Evolutionary conservation across 805 yeast species (phyloP).

Genomic region (Schwanniomyces sp.): DNA sequence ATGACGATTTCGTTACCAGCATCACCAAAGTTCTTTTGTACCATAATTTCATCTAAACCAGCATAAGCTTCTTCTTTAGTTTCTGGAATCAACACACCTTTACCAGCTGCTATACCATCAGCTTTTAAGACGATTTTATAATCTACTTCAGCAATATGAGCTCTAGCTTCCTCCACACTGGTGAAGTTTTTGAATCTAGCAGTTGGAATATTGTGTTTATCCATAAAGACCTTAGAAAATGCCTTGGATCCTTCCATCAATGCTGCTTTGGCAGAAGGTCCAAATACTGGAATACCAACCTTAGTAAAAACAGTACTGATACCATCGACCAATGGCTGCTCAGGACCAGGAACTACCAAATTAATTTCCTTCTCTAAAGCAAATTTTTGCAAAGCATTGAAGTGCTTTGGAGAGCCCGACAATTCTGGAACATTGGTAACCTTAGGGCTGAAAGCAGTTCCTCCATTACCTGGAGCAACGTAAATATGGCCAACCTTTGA

Average conservation of each 20-base stretch:
- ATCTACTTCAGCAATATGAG: conserved; percentile 62
- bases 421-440: conserved; percentile 67
- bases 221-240: conserved; percentile 92
- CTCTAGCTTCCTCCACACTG: conserved; percentile 69
- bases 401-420: conserved; percentile 65
- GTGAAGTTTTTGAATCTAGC: conserved; percentile 86
- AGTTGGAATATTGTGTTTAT: conserved; percentile 87
- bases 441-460: conserved; percentile 62
- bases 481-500: conserved; percentile 66
- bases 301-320: conserved; percentile 67
- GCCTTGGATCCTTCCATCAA: conserved; percentile 96
- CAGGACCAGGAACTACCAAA: conserved; percentile 97
- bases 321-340: conserved; percentile 97
- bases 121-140: conserved; percentile 92
- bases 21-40: conserved; percentile 79
- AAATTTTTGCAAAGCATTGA: conserved; percentile 67
- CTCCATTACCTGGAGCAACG: conserved; percentile 98
- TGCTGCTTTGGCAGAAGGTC: conserved; percentile 92
- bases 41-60: conserved; percentile 88
- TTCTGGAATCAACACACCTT: conserved; percentile 93
- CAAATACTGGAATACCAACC: conserved; percentile 94
- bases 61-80: conserved; percentile 78
- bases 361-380: conserved; percentile 65
- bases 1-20: conserved; percentile 94
- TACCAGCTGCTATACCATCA: conserved; percentile 97